Percentiles rank a stretch among this genome's conserved stretches.
Evolutionary conservation across 768 basidiomycete species (phyloP).

Genomic region (Tricholoma hemisulphureum): DNA sequence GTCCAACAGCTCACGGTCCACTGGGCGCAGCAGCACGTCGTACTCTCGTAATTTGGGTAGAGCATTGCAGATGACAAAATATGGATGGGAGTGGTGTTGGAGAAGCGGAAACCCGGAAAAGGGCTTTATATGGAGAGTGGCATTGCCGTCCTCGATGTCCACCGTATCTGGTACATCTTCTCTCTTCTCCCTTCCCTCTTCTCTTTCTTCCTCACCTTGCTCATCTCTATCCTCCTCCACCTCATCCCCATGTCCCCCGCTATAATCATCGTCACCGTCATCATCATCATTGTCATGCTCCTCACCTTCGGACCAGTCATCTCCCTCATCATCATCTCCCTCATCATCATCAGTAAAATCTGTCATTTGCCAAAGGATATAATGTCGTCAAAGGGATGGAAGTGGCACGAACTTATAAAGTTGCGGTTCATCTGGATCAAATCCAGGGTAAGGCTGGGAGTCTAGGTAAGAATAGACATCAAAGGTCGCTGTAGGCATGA

Average conservation of each 20-base stretch:
- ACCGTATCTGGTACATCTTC: neutral
- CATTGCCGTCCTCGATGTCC: neutral
- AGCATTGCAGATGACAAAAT: neutral
- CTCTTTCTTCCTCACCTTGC: neutral
- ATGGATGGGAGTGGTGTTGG: neutral
- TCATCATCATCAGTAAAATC: neutral
- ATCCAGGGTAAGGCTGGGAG: neutral
- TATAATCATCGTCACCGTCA: neutral
- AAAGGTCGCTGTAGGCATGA: neutral
- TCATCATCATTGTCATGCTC: too few species aligned
- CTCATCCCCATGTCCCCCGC: neutral
- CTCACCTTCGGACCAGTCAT: neutral
- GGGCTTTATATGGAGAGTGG: neutral
- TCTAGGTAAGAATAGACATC: neutral
- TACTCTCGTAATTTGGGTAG: neutral
- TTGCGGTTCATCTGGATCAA: neutral
- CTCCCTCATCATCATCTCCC: neutral
- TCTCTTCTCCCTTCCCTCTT: neutral
- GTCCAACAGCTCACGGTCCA: neutral
- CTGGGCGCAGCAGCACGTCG: neutral
- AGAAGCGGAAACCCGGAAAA: constrained; percentile 1
- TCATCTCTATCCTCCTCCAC: neutral
- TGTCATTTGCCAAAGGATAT: neutral
- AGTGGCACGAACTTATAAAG: neutral
- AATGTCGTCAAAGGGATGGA: neutral